Conservation (phyloP, 345 rosid species). For the Angophora floribunda region DNA sequence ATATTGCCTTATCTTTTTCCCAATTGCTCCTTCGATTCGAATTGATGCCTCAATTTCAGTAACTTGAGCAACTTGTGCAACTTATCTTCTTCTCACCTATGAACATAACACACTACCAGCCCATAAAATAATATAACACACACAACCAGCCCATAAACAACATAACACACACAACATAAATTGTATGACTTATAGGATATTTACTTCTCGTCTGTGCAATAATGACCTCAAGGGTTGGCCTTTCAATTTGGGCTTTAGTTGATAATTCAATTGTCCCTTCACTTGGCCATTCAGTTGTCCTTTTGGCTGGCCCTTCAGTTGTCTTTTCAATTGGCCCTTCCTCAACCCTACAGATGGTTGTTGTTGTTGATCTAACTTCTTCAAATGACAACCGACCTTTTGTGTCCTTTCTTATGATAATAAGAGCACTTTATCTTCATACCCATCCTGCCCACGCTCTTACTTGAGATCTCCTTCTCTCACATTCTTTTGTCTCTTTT, state of each 20-base stretch:
- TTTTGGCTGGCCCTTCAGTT: not conserved
- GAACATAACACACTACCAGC: not conserved
- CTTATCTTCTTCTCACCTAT: not conserved
- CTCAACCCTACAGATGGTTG: not conserved
- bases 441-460: not conserved
- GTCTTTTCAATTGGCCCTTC: not conserved
- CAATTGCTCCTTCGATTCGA: too few relatives aligned
- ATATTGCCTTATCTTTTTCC: not conserved
- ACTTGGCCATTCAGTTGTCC: rapidly evolving
- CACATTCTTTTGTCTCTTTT: not conserved
- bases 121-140: not conserved
- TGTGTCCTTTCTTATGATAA: not conserved
- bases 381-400: not conserved
- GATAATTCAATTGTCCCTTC: not conserved
- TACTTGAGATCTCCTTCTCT: not conserved
- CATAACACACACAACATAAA: not conserved
- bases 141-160: not conserved
- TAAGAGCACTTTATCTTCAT: too few relatives aligned
- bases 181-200: not conserved
- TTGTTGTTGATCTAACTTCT: too few relatives aligned
- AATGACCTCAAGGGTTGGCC: not conserved
- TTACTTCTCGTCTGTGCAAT: not conserved
- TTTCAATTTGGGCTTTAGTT: rapidly evolving
- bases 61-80: too few relatives aligned
- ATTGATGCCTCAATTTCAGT: too few relatives aligned